Conservation (phyloP, 192 early-diverging fungal species). For the Geranomyces michiganensis region DNA sequence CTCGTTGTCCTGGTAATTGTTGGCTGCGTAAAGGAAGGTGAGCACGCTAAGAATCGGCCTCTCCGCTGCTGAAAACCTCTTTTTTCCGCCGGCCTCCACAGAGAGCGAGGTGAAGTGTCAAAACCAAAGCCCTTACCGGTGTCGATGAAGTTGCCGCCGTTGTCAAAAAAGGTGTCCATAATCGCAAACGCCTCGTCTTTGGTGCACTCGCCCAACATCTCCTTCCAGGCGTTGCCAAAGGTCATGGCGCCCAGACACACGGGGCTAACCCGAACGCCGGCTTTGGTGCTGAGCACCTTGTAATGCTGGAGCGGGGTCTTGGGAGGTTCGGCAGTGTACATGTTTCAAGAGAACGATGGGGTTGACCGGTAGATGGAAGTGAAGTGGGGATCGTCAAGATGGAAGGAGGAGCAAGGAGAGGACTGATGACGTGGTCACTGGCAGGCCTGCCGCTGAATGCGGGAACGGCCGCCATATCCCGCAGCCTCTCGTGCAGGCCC, state of each 20-base stretch:
- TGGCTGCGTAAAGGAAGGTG: neutral
- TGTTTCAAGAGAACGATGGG: neutral
- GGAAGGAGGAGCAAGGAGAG: too few species aligned
- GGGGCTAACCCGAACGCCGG: constrained; percentile 27
- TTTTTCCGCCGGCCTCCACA: too few species aligned
- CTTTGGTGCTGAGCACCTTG: constrained; percentile 17
- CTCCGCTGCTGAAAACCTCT: too few species aligned
- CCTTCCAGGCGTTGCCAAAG: constrained; percentile 21
- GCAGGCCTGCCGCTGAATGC: too few species aligned
- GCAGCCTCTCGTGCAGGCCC: too few species aligned
- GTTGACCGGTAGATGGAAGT: too few species aligned
- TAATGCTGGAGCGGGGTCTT: constrained; percentile 12
- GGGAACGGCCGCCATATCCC: too few species aligned
- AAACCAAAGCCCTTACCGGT: neutral
- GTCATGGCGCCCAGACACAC: constrained; percentile 30
- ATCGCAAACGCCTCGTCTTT: constrained; percentile 27
- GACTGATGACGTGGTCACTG: too few species aligned
- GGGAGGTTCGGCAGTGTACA: constrained; percentile 17
- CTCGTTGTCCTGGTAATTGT: constrained; percentile 26
- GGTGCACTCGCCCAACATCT: neutral
- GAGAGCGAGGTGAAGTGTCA: too few species aligned
- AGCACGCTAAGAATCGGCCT: too few species aligned
- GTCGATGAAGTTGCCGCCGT: constrained; percentile 34
- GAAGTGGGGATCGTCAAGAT: too few species aligned
- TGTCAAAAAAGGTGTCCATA: constrained; percentile 26